These are phyloP conservation scores for Tetrahymena thermophila DNA, from an alignment of 73 alveolate genomes.

Conservation along the genomic window DNA sequence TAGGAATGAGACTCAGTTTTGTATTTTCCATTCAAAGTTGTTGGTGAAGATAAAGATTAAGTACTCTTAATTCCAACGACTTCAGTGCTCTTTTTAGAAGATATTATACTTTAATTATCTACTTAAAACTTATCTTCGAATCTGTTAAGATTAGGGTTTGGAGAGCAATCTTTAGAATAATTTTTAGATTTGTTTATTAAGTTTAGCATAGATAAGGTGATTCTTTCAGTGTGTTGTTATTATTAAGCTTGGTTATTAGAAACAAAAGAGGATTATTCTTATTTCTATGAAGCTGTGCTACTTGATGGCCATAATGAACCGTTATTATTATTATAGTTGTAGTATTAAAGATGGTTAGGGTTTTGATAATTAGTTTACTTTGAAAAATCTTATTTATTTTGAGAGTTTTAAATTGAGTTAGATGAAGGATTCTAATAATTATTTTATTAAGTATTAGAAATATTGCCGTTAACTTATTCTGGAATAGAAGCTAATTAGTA, in stretches of 20 bases:
- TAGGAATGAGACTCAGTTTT: not conserved
- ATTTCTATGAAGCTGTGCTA: not conserved
- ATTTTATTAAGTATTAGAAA: not conserved
- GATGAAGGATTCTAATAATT: not conserved
- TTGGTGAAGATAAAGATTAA: not conserved
- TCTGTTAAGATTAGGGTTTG: not conserved
- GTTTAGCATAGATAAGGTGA: not conserved
- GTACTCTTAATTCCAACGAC: not conserved
- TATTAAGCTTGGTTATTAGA: not conserved
- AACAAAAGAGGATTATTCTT: not conserved
- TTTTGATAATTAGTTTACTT: not conserved
- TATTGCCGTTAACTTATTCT: not conserved
- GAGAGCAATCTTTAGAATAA: not conserved
- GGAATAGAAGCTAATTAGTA: not conserved
- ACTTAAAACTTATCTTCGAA: not conserved
- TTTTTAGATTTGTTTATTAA: not conserved
- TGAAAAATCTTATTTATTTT: not conserved
- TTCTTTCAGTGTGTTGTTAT: not conserved
- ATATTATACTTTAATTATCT: not conserved
- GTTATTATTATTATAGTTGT: not conserved
- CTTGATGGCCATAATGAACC: not conserved
- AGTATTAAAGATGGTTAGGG: not conserved
- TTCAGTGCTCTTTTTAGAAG: not conserved
- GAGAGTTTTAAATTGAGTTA: not conserved
- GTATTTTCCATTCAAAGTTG: not conserved